A percentile compares a stretch with the other conserved stretches of the same genome.
phyloP scores from a whole-genome alignment of 805 yeast genomes.

The Hanseniaspora occidentalis region DNA sequence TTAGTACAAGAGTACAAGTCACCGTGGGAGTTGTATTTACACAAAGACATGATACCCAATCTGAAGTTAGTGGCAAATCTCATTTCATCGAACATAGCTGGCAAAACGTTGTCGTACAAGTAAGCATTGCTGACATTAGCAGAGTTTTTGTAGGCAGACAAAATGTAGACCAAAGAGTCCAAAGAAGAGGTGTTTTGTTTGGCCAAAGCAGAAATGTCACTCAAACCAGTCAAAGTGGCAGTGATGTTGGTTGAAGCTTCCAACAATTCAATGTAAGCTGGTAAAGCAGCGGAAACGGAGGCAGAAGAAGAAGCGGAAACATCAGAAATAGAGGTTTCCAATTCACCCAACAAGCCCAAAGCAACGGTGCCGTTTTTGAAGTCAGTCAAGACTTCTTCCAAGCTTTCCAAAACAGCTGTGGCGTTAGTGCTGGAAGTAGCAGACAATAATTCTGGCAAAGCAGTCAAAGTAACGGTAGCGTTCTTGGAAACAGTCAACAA shows the following conservation, averaged over 20 bases:
- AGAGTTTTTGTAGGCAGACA: slow-evolving; percentile 1
- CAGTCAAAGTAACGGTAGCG: slow-evolving; percentile 12
- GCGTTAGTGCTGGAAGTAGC: slow-evolving; percentile 14
- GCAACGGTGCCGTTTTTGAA: slow-evolving; percentile 15
- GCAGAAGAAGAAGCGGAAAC: slow-evolving; percentile 1
- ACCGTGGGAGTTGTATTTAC: slow-evolving; percentile 15
- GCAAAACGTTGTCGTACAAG: slow-evolving; percentile 13
- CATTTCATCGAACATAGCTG: slow-evolving; percentile 16
- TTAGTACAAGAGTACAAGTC: slow-evolving; percentile 15
- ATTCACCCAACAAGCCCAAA: slow-evolving; percentile 10
- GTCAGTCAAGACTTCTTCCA: slow-evolving; percentile 9
- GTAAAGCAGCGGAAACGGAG: background rate
- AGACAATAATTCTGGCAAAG: slow-evolving; percentile 12
- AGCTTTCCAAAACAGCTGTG: slow-evolving; percentile 14
- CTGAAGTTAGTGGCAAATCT: slow-evolving; percentile 18
- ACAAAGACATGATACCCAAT: slow-evolving; percentile 20
- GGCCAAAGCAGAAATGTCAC: slow-evolving; percentile 7
- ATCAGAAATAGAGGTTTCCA: background rate
- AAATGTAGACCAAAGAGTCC: slow-evolving; percentile 3
- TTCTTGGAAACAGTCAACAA: slow-evolving; percentile 15
- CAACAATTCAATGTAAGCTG: slow-evolving; percentile 4
- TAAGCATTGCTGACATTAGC: slow-evolving; percentile 12
- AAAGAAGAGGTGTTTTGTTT: slow-evolving; percentile 5
- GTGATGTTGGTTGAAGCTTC: slow-evolving; percentile 5
- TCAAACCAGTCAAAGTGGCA: slow-evolving; percentile 14